These are phyloP conservation scores for Rhodotorula graminis DNA, from an alignment of 768 basidiomycete genomes.

Conservation along the genomic window DNA sequence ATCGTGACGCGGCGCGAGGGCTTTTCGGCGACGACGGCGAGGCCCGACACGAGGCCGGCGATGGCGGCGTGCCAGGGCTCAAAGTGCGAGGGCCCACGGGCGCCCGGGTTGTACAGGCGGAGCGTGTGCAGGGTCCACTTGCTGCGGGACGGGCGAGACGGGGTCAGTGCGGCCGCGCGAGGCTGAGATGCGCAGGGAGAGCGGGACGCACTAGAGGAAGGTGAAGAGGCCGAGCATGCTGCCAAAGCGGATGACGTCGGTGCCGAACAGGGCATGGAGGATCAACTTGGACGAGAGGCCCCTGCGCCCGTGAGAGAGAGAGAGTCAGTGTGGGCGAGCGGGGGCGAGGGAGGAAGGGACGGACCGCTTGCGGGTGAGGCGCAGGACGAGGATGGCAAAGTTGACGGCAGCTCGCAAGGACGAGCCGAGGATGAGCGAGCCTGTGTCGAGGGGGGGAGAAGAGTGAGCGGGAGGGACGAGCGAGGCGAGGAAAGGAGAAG, in stretches of 20 bases:
- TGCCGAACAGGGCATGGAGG: constrained; percentile 74
- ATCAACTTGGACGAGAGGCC: constrained; percentile 63
- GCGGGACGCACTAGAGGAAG: constrained; percentile 52
- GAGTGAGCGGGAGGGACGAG: too few relatives aligned
- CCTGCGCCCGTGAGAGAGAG: constrained; percentile 50
- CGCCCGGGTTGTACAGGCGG: constrained; percentile 41
- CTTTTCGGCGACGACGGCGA: constrained; percentile 75
- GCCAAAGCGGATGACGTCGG: constrained; percentile 76
- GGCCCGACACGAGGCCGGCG: constrained; percentile 69
- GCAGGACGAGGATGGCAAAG: constrained; percentile 68
- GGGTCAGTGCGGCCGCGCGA: constrained; percentile 45
- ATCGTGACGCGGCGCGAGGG: constrained; percentile 61
- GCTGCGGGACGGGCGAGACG: constrained; percentile 21
- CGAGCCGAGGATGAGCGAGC: constrained; percentile 74
- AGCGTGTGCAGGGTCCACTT: constrained; percentile 55
- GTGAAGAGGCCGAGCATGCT: constrained; percentile 68
- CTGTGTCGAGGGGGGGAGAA: constrained; percentile 48
- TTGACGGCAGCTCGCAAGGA: constrained; percentile 78
- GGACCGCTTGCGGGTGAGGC: constrained; percentile 65
- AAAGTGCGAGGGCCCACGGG: constrained; percentile 51
- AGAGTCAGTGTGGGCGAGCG: neutral
- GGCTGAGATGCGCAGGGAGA: constrained; percentile 42
- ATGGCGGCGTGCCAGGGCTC: constrained; percentile 69
- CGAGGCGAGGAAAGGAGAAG: too few relatives aligned
- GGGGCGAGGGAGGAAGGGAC: constrained; percentile 27